Conservation (phyloP, 2,329 filamentous ascomycete genomes). For the Aureobasidium sp. region DNA sequence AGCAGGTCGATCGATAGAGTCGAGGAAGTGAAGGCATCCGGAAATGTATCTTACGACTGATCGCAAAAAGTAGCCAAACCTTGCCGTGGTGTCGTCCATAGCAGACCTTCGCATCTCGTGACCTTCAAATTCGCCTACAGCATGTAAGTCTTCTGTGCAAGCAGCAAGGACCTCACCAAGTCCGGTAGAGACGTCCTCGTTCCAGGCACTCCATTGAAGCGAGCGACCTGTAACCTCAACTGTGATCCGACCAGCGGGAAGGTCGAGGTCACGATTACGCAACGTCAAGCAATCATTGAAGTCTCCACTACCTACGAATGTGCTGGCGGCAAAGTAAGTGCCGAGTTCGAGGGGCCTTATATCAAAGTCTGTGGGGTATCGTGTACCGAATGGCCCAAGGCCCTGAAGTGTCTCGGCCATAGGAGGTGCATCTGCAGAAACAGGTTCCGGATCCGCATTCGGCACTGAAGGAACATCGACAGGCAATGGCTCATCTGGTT, state of each 20-base stretch:
- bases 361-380: slow-evolving; percentile 47
- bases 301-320: slow-evolving; percentile 51
- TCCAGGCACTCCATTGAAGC: slow-evolving; percentile 45
- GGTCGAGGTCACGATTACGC: slow-evolving; percentile 37
- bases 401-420: slow-evolving; percentile 26
- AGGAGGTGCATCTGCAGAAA: background rate
- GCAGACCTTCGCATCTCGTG: background rate
- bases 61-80: slow-evolving; percentile 28
- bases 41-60: slow-evolving; percentile 43
- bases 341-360: slow-evolving; percentile 40
- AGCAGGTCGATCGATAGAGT: slow-evolving; percentile 43
- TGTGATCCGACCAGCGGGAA: slow-evolving; percentile 44
- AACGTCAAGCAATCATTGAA: slow-evolving; percentile 39
- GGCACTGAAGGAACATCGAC: background rate
- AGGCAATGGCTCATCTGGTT: slow-evolving; percentile 30
- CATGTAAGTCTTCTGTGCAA: slow-evolving; percentile 20
- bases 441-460: background rate
- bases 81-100: background rate
- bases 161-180: slow-evolving; percentile 29
- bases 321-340: slow-evolving; percentile 48
- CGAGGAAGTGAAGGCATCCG: slow-evolving; percentile 42
- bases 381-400: slow-evolving; percentile 39
- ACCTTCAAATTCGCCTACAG: background rate
- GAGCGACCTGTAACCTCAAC: slow-evolving; percentile 28
- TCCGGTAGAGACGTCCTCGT: slow-evolving; percentile 44